A percentile compares a stretch with the other conserved stretches of the same genome.
phyloP scores from a whole-genome alignment of 306 rosid genomes.

The Hippophae gyantsensis region DNA sequence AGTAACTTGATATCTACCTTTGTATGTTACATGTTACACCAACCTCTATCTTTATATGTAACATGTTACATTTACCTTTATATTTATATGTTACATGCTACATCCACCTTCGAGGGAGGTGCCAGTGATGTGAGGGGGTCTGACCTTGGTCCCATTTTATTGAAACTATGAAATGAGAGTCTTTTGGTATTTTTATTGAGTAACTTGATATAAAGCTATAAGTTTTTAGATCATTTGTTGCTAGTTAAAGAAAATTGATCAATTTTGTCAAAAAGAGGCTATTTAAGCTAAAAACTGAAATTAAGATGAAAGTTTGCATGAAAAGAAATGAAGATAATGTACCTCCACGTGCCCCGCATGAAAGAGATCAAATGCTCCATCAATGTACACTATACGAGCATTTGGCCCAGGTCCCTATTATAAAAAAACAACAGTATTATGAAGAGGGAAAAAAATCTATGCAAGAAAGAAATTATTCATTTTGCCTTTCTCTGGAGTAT shows the following conservation, averaged over 20 bases:
- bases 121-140: too few species aligned
- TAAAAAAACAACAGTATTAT: constrained; percentile 12
- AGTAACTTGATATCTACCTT: too few species aligned
- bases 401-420: constrained; percentile 87
- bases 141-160: too few species aligned
- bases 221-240: background rate
- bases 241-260: constrained; percentile 1
- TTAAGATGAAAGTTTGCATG: background rate
- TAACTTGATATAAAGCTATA: too few species aligned
- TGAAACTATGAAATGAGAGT: too few species aligned
- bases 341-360: constrained; percentile 99
- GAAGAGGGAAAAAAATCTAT: background rate
- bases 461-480: background rate
- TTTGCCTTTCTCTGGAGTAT: too few species aligned
- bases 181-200: too few species aligned
- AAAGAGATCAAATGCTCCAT: constrained; percentile 98
- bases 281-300: background rate
- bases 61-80: too few species aligned
- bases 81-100: too few species aligned
- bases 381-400: constrained; percentile 89
- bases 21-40: too few species aligned
- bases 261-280: background rate
- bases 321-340: background rate
- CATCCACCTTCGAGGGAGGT: too few species aligned
- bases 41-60: too few species aligned